A percentile compares a stretch with the other conserved stretches of the same genome.
Evolutionary conservation across 2,329 filamentous ascomycete species (phyloP).

Genomic region (Pleurostoma richardsiae): DNA sequence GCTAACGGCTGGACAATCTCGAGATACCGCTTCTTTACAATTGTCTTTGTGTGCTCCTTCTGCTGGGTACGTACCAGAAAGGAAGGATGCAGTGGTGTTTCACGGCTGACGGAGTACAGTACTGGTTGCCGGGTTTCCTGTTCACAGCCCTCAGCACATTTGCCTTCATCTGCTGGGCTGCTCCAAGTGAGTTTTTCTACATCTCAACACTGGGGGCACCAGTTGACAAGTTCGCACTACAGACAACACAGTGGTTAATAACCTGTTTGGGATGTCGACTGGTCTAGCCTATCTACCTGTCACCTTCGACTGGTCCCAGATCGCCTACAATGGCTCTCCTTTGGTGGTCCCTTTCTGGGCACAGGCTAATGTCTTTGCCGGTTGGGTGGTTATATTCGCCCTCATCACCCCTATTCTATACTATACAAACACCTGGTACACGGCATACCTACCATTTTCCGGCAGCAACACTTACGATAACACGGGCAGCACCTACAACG

Average conservation of each 20-base stretch:
- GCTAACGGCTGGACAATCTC: slow-evolving; percentile 31
- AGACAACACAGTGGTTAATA: not conserved
- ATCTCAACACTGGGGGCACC: slow-evolving; percentile 23
- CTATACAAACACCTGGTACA: not conserved
- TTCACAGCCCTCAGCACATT: slow-evolving; percentile 40
- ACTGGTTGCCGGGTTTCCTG: slow-evolving; percentile 43
- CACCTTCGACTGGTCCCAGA: slow-evolving; percentile 26
- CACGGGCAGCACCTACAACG: slow-evolving; percentile 41
- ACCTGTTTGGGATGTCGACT: slow-evolving; percentile 18
- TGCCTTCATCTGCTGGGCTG: slow-evolving; percentile 50
- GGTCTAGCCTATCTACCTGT: slow-evolving; percentile 24
- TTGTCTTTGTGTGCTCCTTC: slow-evolving; percentile 22
- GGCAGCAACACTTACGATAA: slow-evolving; percentile 46
- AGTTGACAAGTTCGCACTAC: no score
- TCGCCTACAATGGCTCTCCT: slow-evolving; percentile 16
- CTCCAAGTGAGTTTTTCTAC: slow-evolving; percentile 26
- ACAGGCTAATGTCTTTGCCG: slow-evolving; percentile 57
- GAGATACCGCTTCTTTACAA: slow-evolving; percentile 38
- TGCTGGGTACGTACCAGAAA: no score
- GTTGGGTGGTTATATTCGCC: slow-evolving; percentile 49
- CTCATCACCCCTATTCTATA: slow-evolving; percentile 34
- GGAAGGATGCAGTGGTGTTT: no score
- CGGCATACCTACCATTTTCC: slow-evolving; percentile 44
- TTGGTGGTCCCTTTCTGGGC: slow-evolving; percentile 46
- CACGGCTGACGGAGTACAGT: slow-evolving; percentile 28